Evolutionary conservation across 371 early-diverging fungal genomes (phyloP), one percentile per base, ranked within the genome.

Genomic region (Choanephora cucurbitarum): DNA sequence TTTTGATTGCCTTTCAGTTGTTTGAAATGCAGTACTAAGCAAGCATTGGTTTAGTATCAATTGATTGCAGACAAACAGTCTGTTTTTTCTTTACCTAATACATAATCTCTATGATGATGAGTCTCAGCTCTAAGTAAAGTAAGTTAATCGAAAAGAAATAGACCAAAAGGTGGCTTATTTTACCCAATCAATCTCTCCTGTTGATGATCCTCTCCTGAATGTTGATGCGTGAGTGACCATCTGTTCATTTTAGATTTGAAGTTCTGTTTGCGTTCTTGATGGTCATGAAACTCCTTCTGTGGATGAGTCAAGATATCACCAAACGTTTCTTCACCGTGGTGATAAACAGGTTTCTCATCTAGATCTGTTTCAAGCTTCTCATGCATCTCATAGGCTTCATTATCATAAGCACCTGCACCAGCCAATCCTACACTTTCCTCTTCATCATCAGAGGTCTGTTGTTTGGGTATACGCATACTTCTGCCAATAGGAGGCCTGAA

Each of bases 251-350:
- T 55, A 23, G 55, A 39, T 34, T 62, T 33, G 32, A 57, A 74
- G 2, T 60, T 61, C 23, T 58, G 40, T 62, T 57, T 57, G 9
- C 78, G 66, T 7, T 64, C 39, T 23, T 58, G 56, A 51, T 77
- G 78, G 8, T 70, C 78, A 22, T 67, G 49, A 10, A 64, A 58
- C 49, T 78, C 59, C 43, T 75, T 49, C 6, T 70, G 50, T 21
- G 78, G 78, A 52, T 78, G 72, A 13, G 59, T 47, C 9, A 78
- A 47, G 9, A 75, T 54, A 47, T 78, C 75, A 22, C 75, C 78
- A 64, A 73, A 73, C 13, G 79, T 78, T 23, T 78, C 75, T 9
- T 72, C 67, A 17, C 72, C 72, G 42, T 77, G 77, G 17, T 72
- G 66, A 52, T 74, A 77, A 0, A 42, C 15, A 10, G 63, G 63